Evolutionary conservation across 371 early-diverging fungal species (phyloP).

Genomic region (Saksenaea oblongispora): DNA sequence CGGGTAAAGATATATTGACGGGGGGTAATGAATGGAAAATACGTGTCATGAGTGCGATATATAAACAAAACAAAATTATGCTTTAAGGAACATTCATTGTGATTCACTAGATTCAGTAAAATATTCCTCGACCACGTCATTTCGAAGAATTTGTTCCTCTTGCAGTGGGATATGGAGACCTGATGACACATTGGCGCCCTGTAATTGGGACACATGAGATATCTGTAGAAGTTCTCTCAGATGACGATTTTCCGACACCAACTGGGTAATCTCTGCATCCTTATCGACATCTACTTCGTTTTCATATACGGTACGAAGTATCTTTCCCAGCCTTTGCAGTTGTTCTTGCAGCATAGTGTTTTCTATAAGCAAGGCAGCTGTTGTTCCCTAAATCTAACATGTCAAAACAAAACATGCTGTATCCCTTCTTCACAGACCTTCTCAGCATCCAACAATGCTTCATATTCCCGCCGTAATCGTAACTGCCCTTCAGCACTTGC

Average conservation of each 20-base stretch:
- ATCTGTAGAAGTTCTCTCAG: constrained; percentile 27
- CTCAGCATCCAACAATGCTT: constrained; percentile 47
- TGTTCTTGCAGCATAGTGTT: constrained; percentile 40
- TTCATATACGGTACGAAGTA: constrained; percentile 24
- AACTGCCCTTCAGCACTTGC: constrained; percentile 36
- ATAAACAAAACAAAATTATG: constrained; percentile 6
- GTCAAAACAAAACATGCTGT: not conserved
- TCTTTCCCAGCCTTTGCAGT: constrained; percentile 25
- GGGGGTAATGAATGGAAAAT: constrained; percentile 25
- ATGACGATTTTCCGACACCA: constrained; percentile 32
- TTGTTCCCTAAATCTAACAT: constrained; percentile 23
- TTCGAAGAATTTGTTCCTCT: not conserved
- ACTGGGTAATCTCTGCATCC: constrained; percentile 24
- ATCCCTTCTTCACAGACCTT: constrained; percentile 21
- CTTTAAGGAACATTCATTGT: not conserved
- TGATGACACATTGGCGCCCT: not conserved
- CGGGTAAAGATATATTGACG: constrained; percentile 19
- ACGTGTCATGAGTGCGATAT: constrained; percentile 28
- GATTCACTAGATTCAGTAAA: not conserved
- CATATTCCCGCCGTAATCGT: constrained; percentile 37
- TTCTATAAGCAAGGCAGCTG: constrained; percentile 41
- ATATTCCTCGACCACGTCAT: constrained; percentile 4
- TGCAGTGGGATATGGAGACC: not conserved
- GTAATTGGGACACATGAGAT: constrained; percentile 10
- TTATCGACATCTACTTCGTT: constrained; percentile 17